Evolutionary conservation across 1,139 yeast species (phyloP).

Genomic region (Kodamaea derodonti): DNA sequence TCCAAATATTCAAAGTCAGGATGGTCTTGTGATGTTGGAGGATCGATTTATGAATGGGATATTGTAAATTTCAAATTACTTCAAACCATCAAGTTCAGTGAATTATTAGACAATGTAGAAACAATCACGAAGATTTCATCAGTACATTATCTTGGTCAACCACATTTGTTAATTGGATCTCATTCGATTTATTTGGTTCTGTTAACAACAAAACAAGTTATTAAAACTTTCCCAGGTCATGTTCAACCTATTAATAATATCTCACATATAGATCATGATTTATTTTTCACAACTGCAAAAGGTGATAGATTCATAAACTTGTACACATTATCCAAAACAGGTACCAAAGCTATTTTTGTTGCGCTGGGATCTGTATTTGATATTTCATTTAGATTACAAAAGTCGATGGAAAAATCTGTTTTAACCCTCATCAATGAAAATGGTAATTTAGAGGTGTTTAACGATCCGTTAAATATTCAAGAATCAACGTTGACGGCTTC

Average conservation of each 20-base stretch:
- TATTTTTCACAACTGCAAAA: conserved; percentile 63
- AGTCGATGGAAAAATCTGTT: conserved; percentile 36
- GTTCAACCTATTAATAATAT: conserved; percentile 58
- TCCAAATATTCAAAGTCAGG: conserved; percentile 40
- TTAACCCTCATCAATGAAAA: conserved; percentile 62
- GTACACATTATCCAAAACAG: conserved; percentile 45
- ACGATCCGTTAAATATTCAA: conserved; percentile 38
- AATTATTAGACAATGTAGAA: conserved; percentile 33
- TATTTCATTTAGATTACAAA: conserved; percentile 35
- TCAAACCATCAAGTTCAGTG: conserved; percentile 41
- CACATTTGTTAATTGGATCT: conserved; percentile 58
- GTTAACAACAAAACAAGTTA: conserved; percentile 29
- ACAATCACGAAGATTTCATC: conserved; percentile 31
- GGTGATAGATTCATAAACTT: conserved; percentile 79
- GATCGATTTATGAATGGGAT: conserved; percentile 65
- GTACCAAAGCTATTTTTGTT: conserved; percentile 53
- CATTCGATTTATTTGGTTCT: conserved; percentile 57
- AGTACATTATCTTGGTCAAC: conserved; percentile 30
- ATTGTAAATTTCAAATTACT: conserved; percentile 36
- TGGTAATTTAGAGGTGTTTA: conserved; percentile 65
- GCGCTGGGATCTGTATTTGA: conserved; percentile 56
- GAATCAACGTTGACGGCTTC: conserved; percentile 13
- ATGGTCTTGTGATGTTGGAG: conserved; percentile 66
- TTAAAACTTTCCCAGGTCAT: conserved; percentile 66
- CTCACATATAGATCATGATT: conserved; percentile 36